Percentiles rank a stretch among this genome's conserved stretches.
These are phyloP conservation scores for Xylaria venustula DNA, from an alignment of 495 filamentous ascomycete genomes.

Conservation along the genomic window DNA sequence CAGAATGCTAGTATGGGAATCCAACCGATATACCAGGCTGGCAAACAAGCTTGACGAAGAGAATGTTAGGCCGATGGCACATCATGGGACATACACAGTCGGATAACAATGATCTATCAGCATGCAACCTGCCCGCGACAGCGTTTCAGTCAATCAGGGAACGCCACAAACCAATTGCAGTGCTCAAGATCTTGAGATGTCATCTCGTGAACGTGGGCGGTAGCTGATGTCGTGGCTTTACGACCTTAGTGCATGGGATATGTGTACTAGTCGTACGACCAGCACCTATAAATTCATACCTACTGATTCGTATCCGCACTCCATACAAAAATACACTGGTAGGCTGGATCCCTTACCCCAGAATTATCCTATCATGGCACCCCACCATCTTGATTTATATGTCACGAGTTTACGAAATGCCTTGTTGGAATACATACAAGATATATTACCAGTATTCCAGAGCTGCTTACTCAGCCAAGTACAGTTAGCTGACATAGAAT, in stretches of 20 bases:
- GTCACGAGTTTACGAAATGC: conserved; percentile 2
- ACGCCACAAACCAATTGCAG: not conserved
- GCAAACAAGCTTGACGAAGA: too few species aligned
- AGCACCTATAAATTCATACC: not conserved
- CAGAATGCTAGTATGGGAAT: too few species aligned
- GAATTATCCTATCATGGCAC: not conserved
- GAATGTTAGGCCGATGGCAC: not conserved
- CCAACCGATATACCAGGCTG: too few species aligned
- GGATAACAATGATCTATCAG: not conserved
- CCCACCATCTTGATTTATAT: not conserved
- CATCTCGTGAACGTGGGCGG: not conserved
- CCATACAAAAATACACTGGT: too few species aligned
- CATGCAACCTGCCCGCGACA: not conserved
- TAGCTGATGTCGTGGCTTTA: conserved; percentile 8
- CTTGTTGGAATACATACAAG: not conserved
- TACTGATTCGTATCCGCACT: not conserved
- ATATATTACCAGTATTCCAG: not conserved
- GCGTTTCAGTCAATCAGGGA: conserved; percentile 1
- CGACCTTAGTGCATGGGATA: not conserved
- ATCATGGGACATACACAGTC: not conserved
- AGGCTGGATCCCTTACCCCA: not conserved
- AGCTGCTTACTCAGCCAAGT: too few species aligned
- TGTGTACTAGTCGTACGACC: not conserved
- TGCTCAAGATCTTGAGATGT: not conserved
- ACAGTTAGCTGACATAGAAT: too few species aligned